Conservation (phyloP, 2,329 filamentous ascomycete species). For the Alternaria dauci region DNA sequence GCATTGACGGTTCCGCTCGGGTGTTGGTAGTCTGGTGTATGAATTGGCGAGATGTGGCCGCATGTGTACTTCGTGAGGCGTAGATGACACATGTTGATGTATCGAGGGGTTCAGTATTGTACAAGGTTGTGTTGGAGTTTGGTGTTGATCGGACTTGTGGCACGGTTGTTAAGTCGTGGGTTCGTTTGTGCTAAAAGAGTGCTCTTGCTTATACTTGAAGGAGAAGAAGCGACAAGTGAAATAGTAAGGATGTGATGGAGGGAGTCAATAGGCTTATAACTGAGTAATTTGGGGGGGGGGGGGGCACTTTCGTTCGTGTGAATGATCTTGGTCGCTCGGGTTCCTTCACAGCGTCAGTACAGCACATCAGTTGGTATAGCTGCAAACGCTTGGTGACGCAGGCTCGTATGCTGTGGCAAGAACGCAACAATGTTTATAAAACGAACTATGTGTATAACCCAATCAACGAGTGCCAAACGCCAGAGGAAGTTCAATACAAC, state of each 20-base stretch:
- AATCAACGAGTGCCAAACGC: conserved; percentile 2
- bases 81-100: conserved; percentile 14
- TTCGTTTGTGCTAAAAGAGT: not conserved
- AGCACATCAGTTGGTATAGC: not conserved
- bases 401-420: not conserved
- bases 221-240: not conserved
- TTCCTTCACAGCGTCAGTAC: conserved; percentile 4
- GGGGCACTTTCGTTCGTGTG: not conserved
- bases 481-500: not conserved
- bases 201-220: not conserved
- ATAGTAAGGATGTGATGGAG: not conserved
- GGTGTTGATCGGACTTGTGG: not conserved
- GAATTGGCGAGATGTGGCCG: conserved; percentile 13
- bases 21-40: conserved; percentile 6
- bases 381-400: not conserved
- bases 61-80: conserved; percentile 18
- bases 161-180: not conserved
- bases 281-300: no score
- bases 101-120: not conserved
- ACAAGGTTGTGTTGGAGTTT: not conserved
- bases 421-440: conserved; percentile 3
- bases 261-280: not conserved
- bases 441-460: conserved; percentile 1
- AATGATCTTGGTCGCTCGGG: not conserved
- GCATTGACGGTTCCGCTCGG: not conserved